Base-by-base conservation (phyloP, 2,329 filamentous ascomycete genomes). In the Pseudogymnoascus sp. region DNA sequence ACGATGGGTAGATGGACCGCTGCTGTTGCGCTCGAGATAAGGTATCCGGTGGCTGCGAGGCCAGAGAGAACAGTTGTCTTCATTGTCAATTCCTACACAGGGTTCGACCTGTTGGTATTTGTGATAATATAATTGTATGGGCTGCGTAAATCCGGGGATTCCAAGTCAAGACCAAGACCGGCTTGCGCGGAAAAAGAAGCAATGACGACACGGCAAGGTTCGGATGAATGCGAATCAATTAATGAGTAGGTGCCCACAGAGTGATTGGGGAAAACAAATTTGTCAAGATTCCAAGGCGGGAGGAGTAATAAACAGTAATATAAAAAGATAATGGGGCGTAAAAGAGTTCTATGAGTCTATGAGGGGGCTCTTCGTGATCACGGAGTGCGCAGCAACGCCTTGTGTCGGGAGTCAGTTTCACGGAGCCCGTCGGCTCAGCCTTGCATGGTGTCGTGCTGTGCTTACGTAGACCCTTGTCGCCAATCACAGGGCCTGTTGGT, bases 391-490 rank as follows among this genome's bases (percentile, higher is more conserved):
- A 56, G 28, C 50, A 25, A 56, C 25, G 50, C 50, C 25, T 33
- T 33, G 28, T 56, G 50, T 56, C 50, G 50, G 8, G 25, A 33
- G n/a, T 56, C 28, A 8, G 50, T 56, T 56, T 56, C 50, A 56
- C 28, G 50, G 50, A 56, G 28, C 10, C n/a, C 10, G 25, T n/a
- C 21, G 25, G 47, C 47, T 31, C 47, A 53, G 47, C 47, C 47
- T 53, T 53, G 47, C 47, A 53, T 31, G 47, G n/a, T 33, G 47
- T 53, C 14, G 23, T 23, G 4, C 6, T 56, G 50, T 28, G 50
- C 50, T 56, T 56, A 56, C 50, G 50, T 56, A 33, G 50, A 56
- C 50, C 50, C 50, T 33, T 53, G 47, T 53, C 21, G 50, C 28
- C n/a, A 33, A 56, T 56, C n/a, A 56, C n/a, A 33, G 31, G 28